These are phyloP conservation scores for Suillus tomentosus DNA, from an alignment of 768 basidiomycete genomes.

Conservation along the genomic window DNA sequence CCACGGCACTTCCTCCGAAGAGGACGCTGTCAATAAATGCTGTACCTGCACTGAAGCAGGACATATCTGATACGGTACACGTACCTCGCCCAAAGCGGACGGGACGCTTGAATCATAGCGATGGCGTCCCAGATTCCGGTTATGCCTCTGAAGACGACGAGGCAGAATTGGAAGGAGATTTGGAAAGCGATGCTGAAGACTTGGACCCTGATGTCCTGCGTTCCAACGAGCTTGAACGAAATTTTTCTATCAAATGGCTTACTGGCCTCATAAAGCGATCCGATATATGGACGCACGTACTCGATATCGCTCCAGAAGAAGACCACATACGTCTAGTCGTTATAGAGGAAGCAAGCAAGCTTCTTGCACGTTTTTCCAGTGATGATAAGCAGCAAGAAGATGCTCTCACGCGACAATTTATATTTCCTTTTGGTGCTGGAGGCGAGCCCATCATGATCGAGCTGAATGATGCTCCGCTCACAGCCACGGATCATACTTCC, in stretches of 20 bases:
- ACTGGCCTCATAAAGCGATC: slow-evolving; percentile 67
- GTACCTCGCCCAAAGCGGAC: slow-evolving; percentile 29
- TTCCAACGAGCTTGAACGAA: slow-evolving; percentile 65
- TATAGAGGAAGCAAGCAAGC: slow-evolving; percentile 57
- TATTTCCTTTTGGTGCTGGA: slow-evolving; percentile 39
- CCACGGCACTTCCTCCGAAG: slow-evolving; percentile 27
- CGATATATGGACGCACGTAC: slow-evolving; percentile 46
- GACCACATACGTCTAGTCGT: slow-evolving; percentile 41
- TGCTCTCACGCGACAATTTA: slow-evolving; percentile 52
- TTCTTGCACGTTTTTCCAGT: slow-evolving; percentile 56
- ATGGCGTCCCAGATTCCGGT: slow-evolving; percentile 66
- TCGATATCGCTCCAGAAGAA: slow-evolving; percentile 32
- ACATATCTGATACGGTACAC: slow-evolving; percentile 18
- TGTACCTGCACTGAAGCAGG: slow-evolving; percentile 24
- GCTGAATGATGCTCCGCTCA: slow-evolving; percentile 70
- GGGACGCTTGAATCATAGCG: slow-evolving; percentile 37
- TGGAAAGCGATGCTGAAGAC: slow-evolving; percentile 23
- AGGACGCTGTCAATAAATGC: neutral
- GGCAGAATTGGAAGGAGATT: slow-evolving; percentile 37
- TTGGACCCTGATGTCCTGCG: slow-evolving; percentile 50
- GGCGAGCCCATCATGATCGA: slow-evolving; percentile 44
- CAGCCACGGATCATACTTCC: slow-evolving; percentile 68
- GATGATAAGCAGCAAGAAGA: slow-evolving; percentile 41
- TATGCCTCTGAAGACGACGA: slow-evolving; percentile 76
- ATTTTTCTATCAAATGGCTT: slow-evolving; percentile 72